Evolutionary conservation across 306 rosid genomes (phyloP).

Genomic region (Cajanus cajan): DNA sequence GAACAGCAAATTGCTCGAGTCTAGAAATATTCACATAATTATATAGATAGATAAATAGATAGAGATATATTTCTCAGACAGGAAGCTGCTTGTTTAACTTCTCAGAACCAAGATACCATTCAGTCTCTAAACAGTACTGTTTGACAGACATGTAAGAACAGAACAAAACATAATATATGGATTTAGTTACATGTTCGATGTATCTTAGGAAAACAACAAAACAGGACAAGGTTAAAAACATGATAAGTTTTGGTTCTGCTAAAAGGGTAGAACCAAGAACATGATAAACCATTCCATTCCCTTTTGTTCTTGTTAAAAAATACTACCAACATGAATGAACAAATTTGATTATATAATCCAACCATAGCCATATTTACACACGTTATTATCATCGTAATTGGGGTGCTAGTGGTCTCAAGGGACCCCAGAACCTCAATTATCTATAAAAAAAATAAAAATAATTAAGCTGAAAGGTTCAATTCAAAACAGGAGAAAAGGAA

Average conservation of each 20-base stretch:
- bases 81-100: neutral
- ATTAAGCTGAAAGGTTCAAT: neutral
- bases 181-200: too few relatives aligned
- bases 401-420: neutral
- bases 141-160: neutral
- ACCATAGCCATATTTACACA: neutral
- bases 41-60: neutral
- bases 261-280: neutral
- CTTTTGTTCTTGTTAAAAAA: neutral
- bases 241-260: neutral
- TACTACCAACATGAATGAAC: neutral
- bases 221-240: neutral
- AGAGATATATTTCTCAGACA: neutral
- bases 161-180: neutral
- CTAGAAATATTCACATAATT: neutral
- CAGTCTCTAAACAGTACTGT: neutral
- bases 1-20: neutral
- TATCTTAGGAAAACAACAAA: neutral
- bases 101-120: neutral
- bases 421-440: neutral
- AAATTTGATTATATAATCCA: neutral
- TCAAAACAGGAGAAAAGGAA: neutral
- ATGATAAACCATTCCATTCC: neutral
- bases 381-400: neutral
- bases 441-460: neutral